Percentiles rank a stretch among this genome's conserved stretches.
These are phyloP conservation scores for Oleoguttula mirabilis DNA, from an alignment of 495 filamentous ascomycete genomes.

Conservation along the genomic window DNA sequence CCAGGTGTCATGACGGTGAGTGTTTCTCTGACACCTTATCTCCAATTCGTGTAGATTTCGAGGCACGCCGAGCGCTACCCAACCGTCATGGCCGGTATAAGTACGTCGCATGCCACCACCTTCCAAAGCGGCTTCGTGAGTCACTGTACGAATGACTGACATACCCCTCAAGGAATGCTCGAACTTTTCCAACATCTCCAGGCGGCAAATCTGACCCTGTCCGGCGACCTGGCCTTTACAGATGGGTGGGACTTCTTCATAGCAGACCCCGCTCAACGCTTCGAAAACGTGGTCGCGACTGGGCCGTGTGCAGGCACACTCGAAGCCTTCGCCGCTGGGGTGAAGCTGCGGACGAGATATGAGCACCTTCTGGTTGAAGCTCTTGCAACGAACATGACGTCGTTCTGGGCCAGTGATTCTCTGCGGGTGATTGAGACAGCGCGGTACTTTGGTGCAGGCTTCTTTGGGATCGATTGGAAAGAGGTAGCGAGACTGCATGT, in stretches of 20 bases:
- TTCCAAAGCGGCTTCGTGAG: too few species aligned
- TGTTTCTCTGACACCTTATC: slow-evolving; percentile 9
- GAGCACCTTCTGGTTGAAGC: slow-evolving; percentile 30
- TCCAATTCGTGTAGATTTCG: slow-evolving; percentile 36
- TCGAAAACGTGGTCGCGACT: slow-evolving; percentile 47
- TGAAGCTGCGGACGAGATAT: slow-evolving; percentile 45
- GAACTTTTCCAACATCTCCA: slow-evolving; percentile 36
- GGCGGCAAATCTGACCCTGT: slow-evolving; percentile 30
- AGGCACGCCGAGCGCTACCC: slow-evolving; percentile 50
- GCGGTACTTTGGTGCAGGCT: slow-evolving; percentile 42
- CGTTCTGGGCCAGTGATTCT: slow-evolving; percentile 45
- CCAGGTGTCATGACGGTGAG: background rate
- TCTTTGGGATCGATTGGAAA: slow-evolving; percentile 45
- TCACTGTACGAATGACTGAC: too few species aligned
- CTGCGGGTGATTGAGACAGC: slow-evolving; percentile 48
- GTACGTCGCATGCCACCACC: slow-evolving; percentile 30
- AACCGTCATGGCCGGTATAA: slow-evolving; percentile 37
- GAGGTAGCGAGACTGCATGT: slow-evolving; percentile 34
- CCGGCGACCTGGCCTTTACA: slow-evolving; percentile 41
- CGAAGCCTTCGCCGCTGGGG: slow-evolving; percentile 45
- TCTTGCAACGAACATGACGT: slow-evolving; percentile 17
- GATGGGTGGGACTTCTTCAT: slow-evolving; percentile 48
- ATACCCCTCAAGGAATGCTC: slow-evolving; percentile 41
- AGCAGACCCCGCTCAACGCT: slow-evolving; percentile 25
- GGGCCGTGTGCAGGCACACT: slow-evolving; percentile 46